Evolutionary conservation across 805 yeast genomes (phyloP), one percentile per base, ranked within the genome.

Genomic region (Candida gorgasii): DNA sequence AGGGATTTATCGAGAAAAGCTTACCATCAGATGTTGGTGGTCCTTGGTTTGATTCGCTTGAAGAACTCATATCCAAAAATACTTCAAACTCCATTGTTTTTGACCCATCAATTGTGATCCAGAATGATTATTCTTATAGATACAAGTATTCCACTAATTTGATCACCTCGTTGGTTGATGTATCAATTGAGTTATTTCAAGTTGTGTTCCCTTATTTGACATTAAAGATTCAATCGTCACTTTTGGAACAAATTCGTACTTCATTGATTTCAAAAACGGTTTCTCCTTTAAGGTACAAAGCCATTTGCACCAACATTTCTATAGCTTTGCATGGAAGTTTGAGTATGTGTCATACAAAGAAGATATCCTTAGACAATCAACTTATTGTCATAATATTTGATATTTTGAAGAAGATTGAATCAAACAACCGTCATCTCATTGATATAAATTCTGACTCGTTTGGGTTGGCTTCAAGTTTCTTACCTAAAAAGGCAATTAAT

Each of bases 141-240:
- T 52, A 61, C n/a, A 46, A 46, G 22, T 58, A 44, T 42, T 52
- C 71, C 1, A 44, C 68, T 0, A 51, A 49, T 17, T 51, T 71
- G 17, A 43, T 59, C 3, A 65, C 72, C 0, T 59, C 71, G 3
- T 57, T 86, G 2, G 75, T 89, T n/a, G 96, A 92, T 62, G 58
- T 76, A 2, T 83, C 97, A 0, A 80, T 92, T 54, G 89, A 84
- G 46, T 70, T 90, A 1, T 87, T 89, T 56, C 79, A 86, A 4
- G 56, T 75, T 7, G 72, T 85, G 1, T 84, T 92, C 49, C 87
- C 95, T 0, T 69, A 73, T 44, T 75, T 92, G 50, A 79, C 90
- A 6, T 63, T 79, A 4, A 86, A 88, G 47, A 85, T 93, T 40
- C 97, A 92, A 55, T 82, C 84, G 44, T 89, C 97, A 1, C 72